Percentiles rank a stretch among this genome's conserved stretches.
Conservation (phyloP, 148 eudicot species). For the Chenopodium formosanum region DNA sequence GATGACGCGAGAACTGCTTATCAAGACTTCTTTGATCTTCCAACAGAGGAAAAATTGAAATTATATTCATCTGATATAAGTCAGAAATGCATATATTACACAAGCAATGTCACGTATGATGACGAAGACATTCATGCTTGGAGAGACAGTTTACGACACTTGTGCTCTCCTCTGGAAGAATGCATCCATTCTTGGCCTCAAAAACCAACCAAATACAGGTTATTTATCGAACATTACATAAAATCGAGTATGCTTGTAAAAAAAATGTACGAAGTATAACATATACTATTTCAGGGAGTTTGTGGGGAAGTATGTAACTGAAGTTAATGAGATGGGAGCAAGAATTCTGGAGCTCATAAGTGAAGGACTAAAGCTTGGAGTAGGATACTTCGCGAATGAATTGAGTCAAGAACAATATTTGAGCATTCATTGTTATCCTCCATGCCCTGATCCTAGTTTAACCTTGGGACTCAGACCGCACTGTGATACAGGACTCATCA, state of each 20-base stretch:
- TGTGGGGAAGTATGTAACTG: slow-evolving; percentile 28
- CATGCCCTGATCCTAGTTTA: slow-evolving; percentile 63
- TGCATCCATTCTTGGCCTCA: slow-evolving; percentile 49
- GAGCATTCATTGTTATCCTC: slow-evolving; percentile 42
- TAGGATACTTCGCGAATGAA: slow-evolving; percentile 32
- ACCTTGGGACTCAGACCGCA: slow-evolving; percentile 46
- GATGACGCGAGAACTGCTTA: slow-evolving; percentile 36
- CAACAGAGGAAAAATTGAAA: slow-evolving; percentile 36
- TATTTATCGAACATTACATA: no score
- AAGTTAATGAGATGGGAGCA: slow-evolving; percentile 31
- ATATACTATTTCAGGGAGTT: slow-evolving; percentile 32
- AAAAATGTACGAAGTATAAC: no score
- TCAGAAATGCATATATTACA: slow-evolving; percentile 34
- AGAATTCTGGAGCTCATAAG: slow-evolving; percentile 44
- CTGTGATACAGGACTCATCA: slow-evolving; percentile 48
- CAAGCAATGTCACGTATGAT: slow-evolving; percentile 36
- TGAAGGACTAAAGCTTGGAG: slow-evolving; percentile 53
- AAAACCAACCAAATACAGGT: slow-evolving; percentile 42
- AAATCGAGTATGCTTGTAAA: no score
- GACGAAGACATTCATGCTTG: slow-evolving; percentile 45
- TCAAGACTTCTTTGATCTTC: slow-evolving; percentile 47
- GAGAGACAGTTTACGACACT: slow-evolving; percentile 45
- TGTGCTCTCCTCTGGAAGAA: slow-evolving; percentile 46
- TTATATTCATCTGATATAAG: slow-evolving; percentile 24
- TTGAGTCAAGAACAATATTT: slow-evolving; percentile 36